These are phyloP conservation scores for Fagopyrum homotropicum DNA, from an alignment of 148 eudicot genomes.

Conservation along the genomic window DNA sequence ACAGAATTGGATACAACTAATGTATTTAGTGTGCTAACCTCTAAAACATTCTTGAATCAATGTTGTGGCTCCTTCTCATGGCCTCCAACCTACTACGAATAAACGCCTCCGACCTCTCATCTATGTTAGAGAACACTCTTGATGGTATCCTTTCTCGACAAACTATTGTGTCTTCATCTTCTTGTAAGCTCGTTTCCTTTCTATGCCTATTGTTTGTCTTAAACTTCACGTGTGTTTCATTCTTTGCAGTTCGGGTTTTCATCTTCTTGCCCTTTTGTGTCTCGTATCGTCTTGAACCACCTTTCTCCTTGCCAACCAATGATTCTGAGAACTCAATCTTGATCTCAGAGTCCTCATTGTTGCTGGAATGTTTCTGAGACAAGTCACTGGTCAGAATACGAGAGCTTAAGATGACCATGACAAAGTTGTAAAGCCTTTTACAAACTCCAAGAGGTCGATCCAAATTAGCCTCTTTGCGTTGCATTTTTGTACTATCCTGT, in stretches of 20 bases:
- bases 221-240: background rate
- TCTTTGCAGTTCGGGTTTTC: background rate
- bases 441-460: constrained; percentile 1
- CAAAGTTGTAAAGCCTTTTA: background rate
- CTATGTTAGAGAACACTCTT: constrained; percentile 5
- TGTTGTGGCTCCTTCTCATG: constrained; percentile 4
- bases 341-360: constrained; percentile 4
- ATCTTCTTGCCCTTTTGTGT: background rate
- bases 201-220: background rate
- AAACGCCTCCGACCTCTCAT: constrained; percentile 2
- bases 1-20: background rate
- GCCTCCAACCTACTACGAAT: constrained; percentile 12
- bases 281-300: background rate
- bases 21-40: background rate
- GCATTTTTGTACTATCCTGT: background rate
- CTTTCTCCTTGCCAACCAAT: background rate
- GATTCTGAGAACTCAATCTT: background rate
- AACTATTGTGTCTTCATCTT: background rate
- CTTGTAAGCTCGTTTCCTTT: background rate
- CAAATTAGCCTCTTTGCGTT: background rate
- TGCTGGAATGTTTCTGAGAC: background rate
- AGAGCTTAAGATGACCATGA: constrained; percentile 2
- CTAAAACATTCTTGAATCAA: background rate
- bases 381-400: background rate
- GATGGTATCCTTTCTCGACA: constrained; percentile 3